Evolutionary conservation across 805 yeast genomes (phyloP).

Genomic region (Limtongozyma cylindracea): DNA sequence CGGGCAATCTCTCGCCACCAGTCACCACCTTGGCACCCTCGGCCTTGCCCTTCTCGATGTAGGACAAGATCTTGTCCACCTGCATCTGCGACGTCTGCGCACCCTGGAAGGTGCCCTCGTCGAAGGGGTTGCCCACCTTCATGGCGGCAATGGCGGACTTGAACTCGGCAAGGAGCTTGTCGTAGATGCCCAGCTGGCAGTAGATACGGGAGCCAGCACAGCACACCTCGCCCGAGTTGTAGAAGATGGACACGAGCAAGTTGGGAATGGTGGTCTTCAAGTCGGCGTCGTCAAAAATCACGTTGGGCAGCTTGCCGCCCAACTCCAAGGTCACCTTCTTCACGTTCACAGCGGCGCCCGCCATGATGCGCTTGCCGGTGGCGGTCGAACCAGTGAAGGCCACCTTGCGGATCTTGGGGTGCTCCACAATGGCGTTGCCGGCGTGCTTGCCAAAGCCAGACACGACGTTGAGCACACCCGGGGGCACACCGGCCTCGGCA

Average conservation of each 20-base stretch:
- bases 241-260: conserved; percentile 52
- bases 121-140: conserved; percentile 17
- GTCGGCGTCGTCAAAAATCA: conserved; percentile 28
- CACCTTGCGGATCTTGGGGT: conserved; percentile 59
- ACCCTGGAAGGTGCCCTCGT: conserved; percentile 56
- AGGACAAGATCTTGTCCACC: conserved; percentile 16
- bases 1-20: conserved; percentile 14
- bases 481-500: conserved; percentile 27
- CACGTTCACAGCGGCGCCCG: conserved; percentile 62
- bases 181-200: conserved; percentile 33
- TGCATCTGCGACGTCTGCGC: conserved; percentile 21
- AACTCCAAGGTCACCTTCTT: conserved; percentile 67
- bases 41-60: conserved; percentile 27
- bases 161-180: conserved; percentile 22
- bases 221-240: conserved; percentile 80
- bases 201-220: conserved; percentile 69
- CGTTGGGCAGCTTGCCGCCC: conserved; percentile 83
- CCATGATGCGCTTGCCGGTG: conserved; percentile 58
- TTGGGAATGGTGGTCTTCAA: conserved; percentile 24
- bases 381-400: conserved; percentile 61
- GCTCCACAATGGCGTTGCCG: conserved; percentile 21
- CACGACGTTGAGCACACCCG: conserved; percentile 31
- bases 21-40: conserved; percentile 8
- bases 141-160: conserved; percentile 22
- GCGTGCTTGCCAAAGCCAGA: conserved; percentile 26